Conservation (phyloP, 768 basidiomycete genomes). For the Phlegmacium glaucopus region DNA sequence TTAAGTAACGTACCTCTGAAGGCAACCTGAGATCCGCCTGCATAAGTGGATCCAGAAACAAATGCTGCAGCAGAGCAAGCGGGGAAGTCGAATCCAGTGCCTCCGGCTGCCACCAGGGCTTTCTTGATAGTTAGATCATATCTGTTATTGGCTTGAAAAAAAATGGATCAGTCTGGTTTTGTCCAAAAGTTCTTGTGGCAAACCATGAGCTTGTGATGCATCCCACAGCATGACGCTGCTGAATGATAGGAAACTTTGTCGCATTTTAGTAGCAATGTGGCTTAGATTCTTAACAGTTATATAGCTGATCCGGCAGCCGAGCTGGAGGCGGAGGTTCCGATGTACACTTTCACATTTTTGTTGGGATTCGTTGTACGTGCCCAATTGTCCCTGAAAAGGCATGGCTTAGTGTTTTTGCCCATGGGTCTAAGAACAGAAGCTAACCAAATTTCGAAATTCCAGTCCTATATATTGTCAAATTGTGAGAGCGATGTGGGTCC, state of each 20-base stretch:
- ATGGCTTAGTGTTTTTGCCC: not conserved
- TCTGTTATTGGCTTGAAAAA: slow-evolving; percentile 45
- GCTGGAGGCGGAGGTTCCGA: slow-evolving; percentile 59
- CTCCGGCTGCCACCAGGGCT: slow-evolving; percentile 54
- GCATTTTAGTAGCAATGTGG: slow-evolving; percentile 45
- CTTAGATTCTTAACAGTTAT: slow-evolving; percentile 45
- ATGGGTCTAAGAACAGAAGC: not conserved
- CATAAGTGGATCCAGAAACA: slow-evolving; percentile 45
- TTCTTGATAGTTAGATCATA: slow-evolving; percentile 62
- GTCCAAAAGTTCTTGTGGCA: slow-evolving; percentile 30
- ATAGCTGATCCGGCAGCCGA: slow-evolving; percentile 57
- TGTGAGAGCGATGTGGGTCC: not conserved
- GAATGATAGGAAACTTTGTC: slow-evolving; percentile 58
- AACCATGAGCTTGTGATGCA: slow-evolving; percentile 44
- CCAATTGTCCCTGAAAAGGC: slow-evolving; percentile 54
- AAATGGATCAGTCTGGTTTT: not conserved
- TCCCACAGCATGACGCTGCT: slow-evolving; percentile 63
- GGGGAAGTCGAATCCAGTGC: slow-evolving; percentile 67
- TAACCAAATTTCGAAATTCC: slow-evolving; percentile 61
- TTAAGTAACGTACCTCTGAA: slow-evolving; percentile 41
- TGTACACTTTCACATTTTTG: slow-evolving; percentile 59
- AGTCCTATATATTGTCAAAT: slow-evolving; percentile 36
- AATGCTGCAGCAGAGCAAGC: slow-evolving; percentile 56
- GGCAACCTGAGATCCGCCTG: slow-evolving; percentile 48
- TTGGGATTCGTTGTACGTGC: slow-evolving; percentile 56